Evolutionary conservation across 495 filamentous ascomycete genomes (phyloP).

Genomic region (Parathielavia hyrcaniae): DNA sequence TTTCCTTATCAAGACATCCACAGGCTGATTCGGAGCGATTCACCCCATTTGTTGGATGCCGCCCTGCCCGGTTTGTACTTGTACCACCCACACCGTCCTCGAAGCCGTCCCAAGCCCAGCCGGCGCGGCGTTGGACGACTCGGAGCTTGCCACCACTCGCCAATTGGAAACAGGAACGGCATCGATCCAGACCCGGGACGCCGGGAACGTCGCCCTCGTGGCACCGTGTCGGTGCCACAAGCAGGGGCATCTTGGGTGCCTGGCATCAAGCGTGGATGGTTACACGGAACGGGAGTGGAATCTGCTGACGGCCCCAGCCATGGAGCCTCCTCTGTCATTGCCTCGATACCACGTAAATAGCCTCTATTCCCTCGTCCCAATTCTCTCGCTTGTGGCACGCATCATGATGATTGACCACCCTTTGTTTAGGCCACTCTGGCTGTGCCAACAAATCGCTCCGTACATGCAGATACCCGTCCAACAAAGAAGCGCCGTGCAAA

Average conservation of each 20-base stretch:
- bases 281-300: too few species aligned
- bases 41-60: conserved; percentile 1
- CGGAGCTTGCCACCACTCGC: not conserved
- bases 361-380: not conserved
- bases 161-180: not conserved
- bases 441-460: not conserved
- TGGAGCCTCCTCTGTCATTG: too few species aligned
- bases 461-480: conserved; percentile 2
- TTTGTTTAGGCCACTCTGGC: not conserved
- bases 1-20: conserved; percentile 1
- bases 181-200: conserved; percentile 4
- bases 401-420: not conserved
- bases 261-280: too few species aligned
- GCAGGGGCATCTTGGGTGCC: not conserved
- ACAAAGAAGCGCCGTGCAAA: conserved; percentile 6
- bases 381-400: too few species aligned
- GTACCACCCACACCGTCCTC: conserved; percentile 13
- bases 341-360: conserved; percentile 4
- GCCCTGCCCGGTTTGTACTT: not conserved
- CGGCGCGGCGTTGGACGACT: not conserved
- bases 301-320: not conserved
- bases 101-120: not conserved
- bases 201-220: not conserved
- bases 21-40: not conserved
- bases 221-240: not conserved